These are phyloP conservation scores for Murraya koenigii DNA, from an alignment of 345 rosid species.

Conservation along the genomic window DNA sequence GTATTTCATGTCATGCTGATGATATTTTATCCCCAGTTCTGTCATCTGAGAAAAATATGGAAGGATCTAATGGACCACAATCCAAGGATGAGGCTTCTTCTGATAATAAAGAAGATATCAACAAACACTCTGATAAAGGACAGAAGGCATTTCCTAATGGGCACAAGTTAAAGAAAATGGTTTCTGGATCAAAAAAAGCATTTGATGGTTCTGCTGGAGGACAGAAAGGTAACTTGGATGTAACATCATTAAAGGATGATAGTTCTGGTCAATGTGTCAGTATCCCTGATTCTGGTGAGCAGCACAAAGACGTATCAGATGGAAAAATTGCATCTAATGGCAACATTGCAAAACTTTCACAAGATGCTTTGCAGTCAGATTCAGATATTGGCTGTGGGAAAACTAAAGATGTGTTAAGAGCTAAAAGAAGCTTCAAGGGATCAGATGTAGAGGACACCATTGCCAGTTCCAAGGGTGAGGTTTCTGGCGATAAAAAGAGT, in stretches of 20 bases:
- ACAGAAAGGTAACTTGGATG: conserved; percentile 28
- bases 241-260: conserved; percentile 31
- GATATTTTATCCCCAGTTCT: conserved; percentile 32
- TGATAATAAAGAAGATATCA: conserved; percentile 29
- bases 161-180: conserved; percentile 35
- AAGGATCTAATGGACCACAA: conserved; percentile 35
- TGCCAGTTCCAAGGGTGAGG: conserved; percentile 28
- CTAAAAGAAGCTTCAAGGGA: conserved; percentile 29
- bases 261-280: conserved; percentile 19
- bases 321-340: conserved; percentile 28
- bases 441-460: conserved; percentile 26
- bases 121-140: conserved; percentile 33
- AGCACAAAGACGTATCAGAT: conserved; percentile 37
- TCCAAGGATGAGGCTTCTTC: conserved; percentile 37
- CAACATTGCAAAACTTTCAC: conserved; percentile 22
- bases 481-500: conserved; percentile 35
- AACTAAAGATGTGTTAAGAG: conserved; percentile 32
- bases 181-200: conserved; percentile 34
- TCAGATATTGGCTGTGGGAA: conserved; percentile 26
- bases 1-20: conserved; percentile 32
- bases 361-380: conserved; percentile 32
- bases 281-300: conserved; percentile 31
- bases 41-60: conserved; percentile 41
- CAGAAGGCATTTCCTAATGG: conserved; percentile 37
- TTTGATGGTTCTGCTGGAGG: conserved; percentile 31